phyloP scores from a whole-genome alignment of 2,329 filamentous ascomycete species.

The Leptosphaerulina australis region DNA sequence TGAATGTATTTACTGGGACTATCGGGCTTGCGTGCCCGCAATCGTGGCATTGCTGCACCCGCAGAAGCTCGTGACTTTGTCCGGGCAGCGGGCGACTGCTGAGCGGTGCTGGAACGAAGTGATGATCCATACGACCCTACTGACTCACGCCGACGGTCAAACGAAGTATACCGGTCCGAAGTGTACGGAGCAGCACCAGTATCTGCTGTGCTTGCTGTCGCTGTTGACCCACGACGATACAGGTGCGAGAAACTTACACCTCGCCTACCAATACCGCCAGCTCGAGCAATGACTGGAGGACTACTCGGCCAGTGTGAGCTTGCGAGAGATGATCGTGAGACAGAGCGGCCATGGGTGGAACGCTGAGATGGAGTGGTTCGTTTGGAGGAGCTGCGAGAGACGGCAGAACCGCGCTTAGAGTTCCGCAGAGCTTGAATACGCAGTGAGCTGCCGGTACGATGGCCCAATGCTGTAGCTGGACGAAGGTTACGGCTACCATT shows the following conservation, averaged over 20 bases:
- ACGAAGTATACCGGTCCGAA: constrained; percentile 41
- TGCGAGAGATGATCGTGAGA: constrained; percentile 52
- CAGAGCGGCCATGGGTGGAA: constrained; percentile 29
- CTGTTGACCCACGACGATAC: constrained; percentile 52
- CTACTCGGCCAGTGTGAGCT: constrained; percentile 57
- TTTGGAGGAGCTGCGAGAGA: constrained; percentile 43
- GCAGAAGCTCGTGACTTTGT: constrained; percentile 34
- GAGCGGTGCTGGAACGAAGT: constrained; percentile 25
- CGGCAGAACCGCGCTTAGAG: constrained; percentile 37
- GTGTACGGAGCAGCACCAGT: constrained; percentile 35
- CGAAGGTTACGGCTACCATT: constrained; percentile 44
- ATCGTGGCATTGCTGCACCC: constrained; percentile 33
- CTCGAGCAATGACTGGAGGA: constrained; percentile 55
- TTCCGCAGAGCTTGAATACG: constrained; percentile 50
- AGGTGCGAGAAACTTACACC: constrained; percentile 68
- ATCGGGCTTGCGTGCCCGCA: constrained; percentile 49
- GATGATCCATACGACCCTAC: constrained; percentile 33
- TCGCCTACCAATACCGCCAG: constrained; percentile 61
- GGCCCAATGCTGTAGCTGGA: constrained; percentile 45
- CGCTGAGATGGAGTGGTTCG: constrained; percentile 39
- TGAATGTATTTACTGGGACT: constrained; percentile 63
- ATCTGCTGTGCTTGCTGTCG: constrained; percentile 48
- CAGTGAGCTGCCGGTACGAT: constrained; percentile 52
- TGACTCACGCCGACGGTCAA: constrained; percentile 28
- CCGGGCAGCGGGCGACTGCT: constrained; percentile 36